Conservation (phyloP, 176 grass and related monocot species). For the Oryza nivara region DNA sequence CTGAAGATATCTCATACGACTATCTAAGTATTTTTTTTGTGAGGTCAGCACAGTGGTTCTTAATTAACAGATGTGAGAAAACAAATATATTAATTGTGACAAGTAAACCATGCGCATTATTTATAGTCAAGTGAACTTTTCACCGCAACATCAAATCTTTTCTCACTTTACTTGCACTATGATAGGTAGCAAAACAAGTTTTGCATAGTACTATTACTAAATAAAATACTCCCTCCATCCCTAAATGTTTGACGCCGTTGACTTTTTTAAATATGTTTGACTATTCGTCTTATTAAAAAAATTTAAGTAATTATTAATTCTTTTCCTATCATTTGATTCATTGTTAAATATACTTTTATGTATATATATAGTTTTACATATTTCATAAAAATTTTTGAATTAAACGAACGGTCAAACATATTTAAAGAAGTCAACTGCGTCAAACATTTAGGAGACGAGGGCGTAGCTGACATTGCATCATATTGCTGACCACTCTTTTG, state of each 20-base stretch:
- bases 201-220: not conserved
- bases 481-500: constrained; percentile 8
- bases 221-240: not conserved
- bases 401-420: too few species aligned
- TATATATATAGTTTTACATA: too few species aligned
- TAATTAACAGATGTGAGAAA: not conserved
- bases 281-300: too few species aligned
- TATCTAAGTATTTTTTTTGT: not conserved
- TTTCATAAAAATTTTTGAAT: too few species aligned
- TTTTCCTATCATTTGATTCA: too few species aligned
- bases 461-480: not conserved
- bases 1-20: not conserved
- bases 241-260: too few species aligned
- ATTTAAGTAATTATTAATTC: too few species aligned
- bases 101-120: constrained; percentile 19
- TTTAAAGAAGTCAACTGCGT: too few species aligned
- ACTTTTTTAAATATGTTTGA: too few species aligned
- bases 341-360: too few species aligned
- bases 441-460: too few species aligned
- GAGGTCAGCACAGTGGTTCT: not conserved
- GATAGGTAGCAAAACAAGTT: not conserved
- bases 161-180: not conserved
- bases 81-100: constrained; percentile 3
- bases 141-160: not conserved
- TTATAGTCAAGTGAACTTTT: not conserved